Base-by-base conservation (phyloP, 768 basidiomycete genomes). In the Russula foetens region DNA sequence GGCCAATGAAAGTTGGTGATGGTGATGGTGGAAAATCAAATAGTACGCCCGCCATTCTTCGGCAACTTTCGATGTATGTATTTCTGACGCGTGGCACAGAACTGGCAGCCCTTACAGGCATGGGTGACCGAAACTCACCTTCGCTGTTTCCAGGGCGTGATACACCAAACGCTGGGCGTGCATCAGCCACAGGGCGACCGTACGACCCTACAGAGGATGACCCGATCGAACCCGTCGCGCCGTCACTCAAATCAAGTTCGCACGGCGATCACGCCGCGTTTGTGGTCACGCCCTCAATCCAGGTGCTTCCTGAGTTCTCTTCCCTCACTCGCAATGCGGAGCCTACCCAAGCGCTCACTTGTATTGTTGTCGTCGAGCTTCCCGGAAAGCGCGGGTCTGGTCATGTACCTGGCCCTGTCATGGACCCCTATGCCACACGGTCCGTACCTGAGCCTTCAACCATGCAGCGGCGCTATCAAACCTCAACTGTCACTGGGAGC, bases 1-100 rank as follows among this genome's bases (percentile, higher is more conserved):
- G 94, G 33, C 94, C 94, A 19, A 98, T 99, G 97, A 93, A 93
- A 69, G 81, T 99, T 17, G 88, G 87, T 24, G 93, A 96, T 59
- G 88, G 89, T 26, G 90, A 92, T 68, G 82, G 83, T 11, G 84
- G 85, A 60, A 92, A 90, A 76, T 86, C 83, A 35, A 96, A 95
- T 77, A 98, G 96, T 97, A 63, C 68, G 76, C 76, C 79, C 75
- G 21, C 50, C 28, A 17, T 67, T 44, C 63, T 33, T 24, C 31
- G 1, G 14, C 28, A 21, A 17, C 8, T 19, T 7, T 23, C 23
- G n/a, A 14, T 21, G 15, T 23, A 23, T 35, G 15, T 15, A 41
- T 46, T 17, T 9, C 61, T 71, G 51, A 69, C 63, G n/a, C 45
- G 44, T 24, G 48, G 29, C 39, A 14, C 72, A 98, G 96, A 98